These are phyloP conservation scores for Tardiomyces blankii DNA, from an alignment of 1,139 yeast genomes.

Conservation along the genomic window DNA sequence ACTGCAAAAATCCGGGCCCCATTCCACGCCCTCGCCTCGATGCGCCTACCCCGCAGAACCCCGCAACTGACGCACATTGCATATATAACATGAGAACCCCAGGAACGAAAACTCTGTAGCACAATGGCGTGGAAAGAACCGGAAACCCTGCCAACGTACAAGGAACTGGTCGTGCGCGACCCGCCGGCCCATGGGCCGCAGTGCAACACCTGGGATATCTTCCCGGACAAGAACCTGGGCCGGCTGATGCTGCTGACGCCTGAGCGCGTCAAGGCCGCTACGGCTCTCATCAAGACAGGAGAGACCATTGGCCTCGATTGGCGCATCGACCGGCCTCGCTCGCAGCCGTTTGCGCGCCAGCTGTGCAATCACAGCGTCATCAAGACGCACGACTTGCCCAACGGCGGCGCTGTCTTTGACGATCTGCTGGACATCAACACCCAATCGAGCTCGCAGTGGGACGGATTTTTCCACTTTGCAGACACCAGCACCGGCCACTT, in stretches of 20 bases:
- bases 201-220: not conserved
- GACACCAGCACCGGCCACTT: not conserved
- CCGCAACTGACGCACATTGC: no score
- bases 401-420: constrained; percentile 14
- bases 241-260: constrained; percentile 13
- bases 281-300: constrained; percentile 13
- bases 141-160: not conserved
- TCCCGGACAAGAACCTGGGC: constrained; percentile 7
- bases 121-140: not conserved
- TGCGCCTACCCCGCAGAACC: no score
- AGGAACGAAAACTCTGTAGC: no score
- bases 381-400: not conserved
- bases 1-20: no score
- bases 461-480: constrained; percentile 14
- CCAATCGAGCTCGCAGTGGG: constrained; percentile 26
- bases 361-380: no score
- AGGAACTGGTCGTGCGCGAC: not conserved
- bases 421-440: constrained; percentile 22
- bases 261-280: constrained; percentile 11
- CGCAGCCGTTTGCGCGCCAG: no score
- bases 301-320: constrained; percentile 13
- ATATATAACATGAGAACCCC: no score
- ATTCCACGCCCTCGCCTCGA: no score
- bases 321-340: constrained; percentile 1
- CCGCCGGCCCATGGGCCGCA: not conserved